phyloP scores from a whole-genome alignment of 345 rosid genomes.

The Dipteronia sinensis region DNA sequence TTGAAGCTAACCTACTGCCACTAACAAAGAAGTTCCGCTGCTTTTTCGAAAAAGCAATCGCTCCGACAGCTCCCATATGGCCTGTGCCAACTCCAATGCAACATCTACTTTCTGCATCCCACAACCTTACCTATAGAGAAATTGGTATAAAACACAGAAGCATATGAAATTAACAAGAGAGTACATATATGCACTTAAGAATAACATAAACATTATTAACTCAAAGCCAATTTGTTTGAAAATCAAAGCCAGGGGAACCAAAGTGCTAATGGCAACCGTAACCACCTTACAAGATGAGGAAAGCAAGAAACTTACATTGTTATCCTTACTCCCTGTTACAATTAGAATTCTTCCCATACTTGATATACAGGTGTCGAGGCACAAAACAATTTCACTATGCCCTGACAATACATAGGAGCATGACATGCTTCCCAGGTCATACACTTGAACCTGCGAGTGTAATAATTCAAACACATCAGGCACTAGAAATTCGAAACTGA shows the following conservation, averaged over 20 bases:
- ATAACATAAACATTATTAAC: background rate
- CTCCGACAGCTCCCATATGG: conserved; percentile 90
- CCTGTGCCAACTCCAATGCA: conserved; percentile 91
- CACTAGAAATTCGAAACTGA: conserved; percentile 3
- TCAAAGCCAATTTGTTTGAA: background rate
- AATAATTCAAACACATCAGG: conserved; percentile 23
- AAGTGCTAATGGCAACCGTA: conserved; percentile 12
- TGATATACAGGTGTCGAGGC: conserved; percentile 79
- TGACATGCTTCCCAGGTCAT: conserved; percentile 84
- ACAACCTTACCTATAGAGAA: conserved; percentile 73
- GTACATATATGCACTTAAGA: background rate
- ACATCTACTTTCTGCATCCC: conserved; percentile 67
- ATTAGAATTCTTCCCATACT: conserved; percentile 61
- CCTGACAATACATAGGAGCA: conserved; percentile 91
- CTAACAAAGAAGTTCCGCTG: conserved; percentile 69
- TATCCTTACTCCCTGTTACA: conserved; percentile 92
- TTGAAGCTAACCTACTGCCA: conserved; percentile 78
- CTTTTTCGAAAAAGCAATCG: conserved; percentile 87
- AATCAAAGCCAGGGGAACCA: background rate
- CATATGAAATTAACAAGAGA: background rate
- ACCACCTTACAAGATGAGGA: conserved; percentile 7
- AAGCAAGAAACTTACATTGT: conserved; percentile 57
- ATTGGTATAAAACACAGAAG: conserved; percentile 3
- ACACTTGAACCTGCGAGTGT: conserved; percentile 78
- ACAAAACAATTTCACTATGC: conserved; percentile 75